Evolutionary conservation across 345 rosid species (phyloP).

Genomic region (Geranium brycei): DNA sequence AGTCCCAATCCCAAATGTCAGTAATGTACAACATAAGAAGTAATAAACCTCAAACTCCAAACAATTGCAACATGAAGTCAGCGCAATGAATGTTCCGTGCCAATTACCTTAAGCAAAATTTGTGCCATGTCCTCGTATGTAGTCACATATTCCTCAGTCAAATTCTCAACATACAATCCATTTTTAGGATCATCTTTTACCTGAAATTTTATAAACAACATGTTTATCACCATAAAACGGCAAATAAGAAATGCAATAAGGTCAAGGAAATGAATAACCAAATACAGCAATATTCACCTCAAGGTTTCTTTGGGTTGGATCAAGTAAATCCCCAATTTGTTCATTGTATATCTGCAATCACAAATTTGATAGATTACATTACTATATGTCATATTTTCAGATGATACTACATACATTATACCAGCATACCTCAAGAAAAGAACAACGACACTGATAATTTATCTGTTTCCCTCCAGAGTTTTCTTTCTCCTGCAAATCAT

Average conservation of each 20-base stretch:
- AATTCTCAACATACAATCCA: slow-evolving; percentile 68
- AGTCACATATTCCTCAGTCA: slow-evolving; percentile 77
- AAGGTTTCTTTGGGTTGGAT: slow-evolving; percentile 83
- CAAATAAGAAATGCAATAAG: too few species aligned
- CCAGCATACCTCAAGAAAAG: slow-evolving; percentile 75
- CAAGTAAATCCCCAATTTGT: slow-evolving; percentile 80
- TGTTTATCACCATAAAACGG: too few species aligned
- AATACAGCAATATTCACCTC: slow-evolving; percentile 30
- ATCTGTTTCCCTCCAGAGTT: slow-evolving; percentile 53
- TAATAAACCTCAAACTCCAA: neutral
- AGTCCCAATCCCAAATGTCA: neutral
- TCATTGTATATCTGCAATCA: slow-evolving; percentile 69
- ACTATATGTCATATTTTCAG: neutral
- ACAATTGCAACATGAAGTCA: neutral
- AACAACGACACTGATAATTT: slow-evolving; percentile 90
- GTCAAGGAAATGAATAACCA: too few species aligned
- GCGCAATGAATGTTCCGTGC: neutral
- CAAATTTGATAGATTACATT: slow-evolving; percentile 2
- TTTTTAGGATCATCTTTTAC: slow-evolving; percentile 43
- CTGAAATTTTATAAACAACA: too few species aligned
- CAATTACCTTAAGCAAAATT: slow-evolving; percentile 18
- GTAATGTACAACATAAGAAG: neutral
- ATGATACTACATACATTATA: neutral
- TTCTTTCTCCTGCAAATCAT: slow-evolving; percentile 47
- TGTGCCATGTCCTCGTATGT: slow-evolving; percentile 77